These are phyloP conservation scores for Acer negundo DNA, from an alignment of 345 rosid species.

Conservation along the genomic window DNA sequence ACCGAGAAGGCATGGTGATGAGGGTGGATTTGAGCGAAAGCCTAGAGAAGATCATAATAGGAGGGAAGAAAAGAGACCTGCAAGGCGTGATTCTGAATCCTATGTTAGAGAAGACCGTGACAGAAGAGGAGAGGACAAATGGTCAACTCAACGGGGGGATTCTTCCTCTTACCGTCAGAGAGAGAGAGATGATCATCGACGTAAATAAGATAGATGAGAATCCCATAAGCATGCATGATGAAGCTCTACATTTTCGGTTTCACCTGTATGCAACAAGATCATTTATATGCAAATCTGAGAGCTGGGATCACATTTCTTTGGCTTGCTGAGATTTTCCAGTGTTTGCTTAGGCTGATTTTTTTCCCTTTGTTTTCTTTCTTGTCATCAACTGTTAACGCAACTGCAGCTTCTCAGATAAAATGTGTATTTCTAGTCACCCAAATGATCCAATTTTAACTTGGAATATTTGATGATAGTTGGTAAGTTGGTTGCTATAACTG, in stretches of 20 bases:
- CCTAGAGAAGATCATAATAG: conserved; percentile 33
- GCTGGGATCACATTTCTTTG: background rate
- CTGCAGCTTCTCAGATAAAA: background rate
- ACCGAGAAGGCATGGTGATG: conserved; percentile 34
- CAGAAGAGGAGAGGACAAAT: conserved; percentile 20
- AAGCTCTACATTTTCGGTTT: background rate
- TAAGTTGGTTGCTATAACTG: background rate
- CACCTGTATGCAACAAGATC: background rate
- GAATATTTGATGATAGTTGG: background rate
- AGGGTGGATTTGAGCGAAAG: conserved; percentile 27
- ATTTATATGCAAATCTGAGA: background rate
- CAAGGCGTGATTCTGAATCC: conserved; percentile 40
- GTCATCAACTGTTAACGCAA: background rate
- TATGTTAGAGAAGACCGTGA: conserved; percentile 37
- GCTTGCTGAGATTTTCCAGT: background rate
- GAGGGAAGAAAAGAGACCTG: conserved; percentile 33
- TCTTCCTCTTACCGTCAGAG: conserved; percentile 29
- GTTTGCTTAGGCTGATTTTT: background rate
- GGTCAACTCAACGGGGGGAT: conserved; percentile 24
- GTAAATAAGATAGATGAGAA: conserved; percentile 27
- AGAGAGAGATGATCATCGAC: conserved; percentile 32
- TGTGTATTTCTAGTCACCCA: background rate
- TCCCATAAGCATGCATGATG: background rate
- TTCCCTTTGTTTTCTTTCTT: background rate
- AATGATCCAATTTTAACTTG: background rate